phyloP scores from a whole-genome alignment of 2,329 filamentous ascomycete species.

The Aureobasidium subglaciale region DNA sequence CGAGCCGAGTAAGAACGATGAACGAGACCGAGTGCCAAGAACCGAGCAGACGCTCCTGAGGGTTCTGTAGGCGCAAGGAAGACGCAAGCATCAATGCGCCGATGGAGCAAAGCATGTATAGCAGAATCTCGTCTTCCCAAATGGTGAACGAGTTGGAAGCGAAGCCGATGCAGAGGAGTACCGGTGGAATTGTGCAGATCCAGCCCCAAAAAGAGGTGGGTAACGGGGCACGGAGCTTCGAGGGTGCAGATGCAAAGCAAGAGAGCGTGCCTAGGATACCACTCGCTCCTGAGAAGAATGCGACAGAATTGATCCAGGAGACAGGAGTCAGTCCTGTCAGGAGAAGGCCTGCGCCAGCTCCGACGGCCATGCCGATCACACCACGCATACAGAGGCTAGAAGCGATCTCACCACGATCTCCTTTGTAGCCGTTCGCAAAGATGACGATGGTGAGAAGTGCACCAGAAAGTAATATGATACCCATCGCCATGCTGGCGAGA shows the following conservation, averaged over 20 bases:
- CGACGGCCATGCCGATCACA: conserved; percentile 30
- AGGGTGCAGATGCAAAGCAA: conserved; percentile 35
- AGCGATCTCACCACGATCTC: conserved; percentile 48
- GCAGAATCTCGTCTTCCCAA: conserved; percentile 91
- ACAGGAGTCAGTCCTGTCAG: conserved; percentile 24
- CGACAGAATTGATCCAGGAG: conserved; percentile 33
- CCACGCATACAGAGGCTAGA: conserved; percentile 47
- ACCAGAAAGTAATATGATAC: conserved; percentile 62
- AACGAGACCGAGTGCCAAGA: conserved; percentile 83
- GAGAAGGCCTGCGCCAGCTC: conserved; percentile 25
- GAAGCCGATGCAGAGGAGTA: conserved; percentile 88
- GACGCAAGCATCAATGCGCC: conserved; percentile 67
- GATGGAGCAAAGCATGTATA: conserved; percentile 88
- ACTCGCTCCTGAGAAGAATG: conserved; percentile 35
- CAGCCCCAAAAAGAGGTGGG: conserved; percentile 84
- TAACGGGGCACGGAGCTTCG: conserved; percentile 46
- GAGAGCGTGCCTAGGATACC: conserved; percentile 34
- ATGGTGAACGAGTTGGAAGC: conserved; percentile 98
- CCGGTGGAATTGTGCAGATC: conserved; percentile 70
- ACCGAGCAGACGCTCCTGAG: conserved; percentile 64
- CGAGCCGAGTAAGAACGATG: conserved; percentile 66
- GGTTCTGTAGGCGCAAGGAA: conserved; percentile 64
- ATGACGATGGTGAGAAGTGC: conserved; percentile 63
- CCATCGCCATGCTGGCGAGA: conserved; percentile 73
- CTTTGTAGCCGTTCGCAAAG: conserved; percentile 57